A percentile compares a stretch with the other conserved stretches of the same genome.
These are phyloP conservation scores for Monilinia fructicola DNA, from an alignment of 2,329 filamentous ascomycete species.

Conservation along the genomic window DNA sequence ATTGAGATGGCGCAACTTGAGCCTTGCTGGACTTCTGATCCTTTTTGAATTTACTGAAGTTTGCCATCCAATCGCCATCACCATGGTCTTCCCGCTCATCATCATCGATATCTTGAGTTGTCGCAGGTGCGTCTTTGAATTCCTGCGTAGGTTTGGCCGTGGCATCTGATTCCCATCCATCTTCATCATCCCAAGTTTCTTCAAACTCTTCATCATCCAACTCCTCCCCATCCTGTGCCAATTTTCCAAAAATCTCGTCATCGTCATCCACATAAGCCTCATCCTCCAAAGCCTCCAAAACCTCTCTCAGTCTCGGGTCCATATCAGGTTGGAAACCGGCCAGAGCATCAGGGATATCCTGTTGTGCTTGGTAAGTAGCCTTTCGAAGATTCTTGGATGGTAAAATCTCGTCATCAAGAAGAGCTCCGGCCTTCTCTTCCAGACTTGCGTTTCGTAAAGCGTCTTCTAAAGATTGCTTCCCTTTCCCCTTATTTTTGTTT, in stretches of 20 bases:
- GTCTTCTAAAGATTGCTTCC: conserved; percentile 79
- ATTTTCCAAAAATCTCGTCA: conserved; percentile 75
- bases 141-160: conserved; percentile 73
- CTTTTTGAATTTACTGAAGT: conserved; percentile 94
- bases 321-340: conserved; percentile 96
- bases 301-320: conserved; percentile 89
- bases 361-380: conserved; percentile 85
- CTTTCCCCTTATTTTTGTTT: conserved; percentile 68
- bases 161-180: conserved; percentile 91
- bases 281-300: conserved; percentile 89
- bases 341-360: conserved; percentile 87
- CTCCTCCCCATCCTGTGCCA: conserved; percentile 70
- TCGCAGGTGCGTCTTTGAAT: conserved; percentile 46
- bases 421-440: conserved; percentile 52
- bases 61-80: conserved; percentile 82
- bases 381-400: conserved; percentile 77
- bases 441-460: conserved; percentile 66
- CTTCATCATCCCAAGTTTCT: conserved; percentile 56
- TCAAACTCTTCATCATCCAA: conserved; percentile 81
- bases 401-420: conserved; percentile 72
- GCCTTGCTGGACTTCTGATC: conserved; percentile 58
- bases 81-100: conserved; percentile 59
- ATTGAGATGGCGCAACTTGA: conserved; percentile 50
- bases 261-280: conserved; percentile 88
- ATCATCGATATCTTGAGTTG: conserved; percentile 48